Evolutionary conservation across 441 rosid genomes (phyloP), one percentile per base, ranked within the genome.

Genomic region (Capsella rubella): DNA sequence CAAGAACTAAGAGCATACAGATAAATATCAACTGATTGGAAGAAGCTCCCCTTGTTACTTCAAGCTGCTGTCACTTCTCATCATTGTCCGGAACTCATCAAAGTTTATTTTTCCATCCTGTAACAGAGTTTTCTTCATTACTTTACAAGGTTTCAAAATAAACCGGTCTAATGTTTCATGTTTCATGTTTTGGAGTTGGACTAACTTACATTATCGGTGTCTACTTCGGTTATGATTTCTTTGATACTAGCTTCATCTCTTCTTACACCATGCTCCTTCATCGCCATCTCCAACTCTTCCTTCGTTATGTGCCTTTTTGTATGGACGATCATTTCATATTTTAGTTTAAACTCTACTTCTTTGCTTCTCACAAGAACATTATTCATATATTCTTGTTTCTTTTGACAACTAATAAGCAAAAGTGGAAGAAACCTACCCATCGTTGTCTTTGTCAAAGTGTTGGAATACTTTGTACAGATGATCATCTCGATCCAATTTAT

Each of bases 41-140:
- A 84, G 71, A 43, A 75, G 78, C 50, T 76, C 80, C 65, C 72
- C 87, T 5, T 80, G 78, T 69, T 74, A 82, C 46, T 78, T 85
- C 3, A 64, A 42, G 28, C 29, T 63, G 64, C 93, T 57, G 14
- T 1, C 91, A 46, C 90, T 85, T 81, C 89, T 89, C 99, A 92
- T 95, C 97, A 92, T 95, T 15, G 91, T 59, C 52, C 96, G 85
- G 80, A 95, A 95, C 39, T 92, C 97, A 34, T 94, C 89, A 28
- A 90, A 92, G 84, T 89, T 90, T 75, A 95, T 92, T 79, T 82
- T 89, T 58, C 92, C 99, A 71, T 94, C 99, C 99, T 93, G 76
- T 71, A 65, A 56, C 9, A 65, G 0, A 50, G 43, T 51, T 63
- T 2, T 32, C 13, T 49, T 49, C 58, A 53, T 45, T n/a, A 69